Percentiles rank a stretch among this genome's conserved stretches.
Conservation (phyloP, 2,329 filamentous ascomycete genomes). For the Chalaropsis ovoidea region DNA sequence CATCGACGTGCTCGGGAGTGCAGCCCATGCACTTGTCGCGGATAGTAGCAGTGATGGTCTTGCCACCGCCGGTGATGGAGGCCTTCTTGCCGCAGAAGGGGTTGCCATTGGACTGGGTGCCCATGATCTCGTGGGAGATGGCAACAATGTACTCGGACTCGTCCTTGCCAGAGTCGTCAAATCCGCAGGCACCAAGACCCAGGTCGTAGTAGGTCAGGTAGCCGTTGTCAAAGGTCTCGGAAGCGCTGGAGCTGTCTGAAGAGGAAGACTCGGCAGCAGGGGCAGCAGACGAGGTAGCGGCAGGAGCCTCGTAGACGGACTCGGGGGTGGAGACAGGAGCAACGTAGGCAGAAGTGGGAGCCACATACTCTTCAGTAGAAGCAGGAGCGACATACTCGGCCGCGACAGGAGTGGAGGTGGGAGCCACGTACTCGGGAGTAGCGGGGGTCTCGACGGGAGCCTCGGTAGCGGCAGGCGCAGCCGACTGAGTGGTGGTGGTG, state of each 20-base stretch:
- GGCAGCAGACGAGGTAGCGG: conserved; percentile 22
- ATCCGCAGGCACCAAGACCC: conserved; percentile 60
- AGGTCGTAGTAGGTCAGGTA: conserved; percentile 66
- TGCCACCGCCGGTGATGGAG: conserved; percentile 51
- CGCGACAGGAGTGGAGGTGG: conserved; percentile 10
- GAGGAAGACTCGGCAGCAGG: conserved; percentile 19
- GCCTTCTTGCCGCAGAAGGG: conserved; percentile 60
- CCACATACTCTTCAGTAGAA: neutral
- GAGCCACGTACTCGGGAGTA: conserved; percentile 16
- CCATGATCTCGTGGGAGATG: conserved; percentile 56
- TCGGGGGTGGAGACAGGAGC: conserved; percentile 29
- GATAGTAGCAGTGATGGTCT: conserved; percentile 48
- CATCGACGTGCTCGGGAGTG: conserved; percentile 45
- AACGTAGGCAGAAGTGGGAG: conserved; percentile 15
- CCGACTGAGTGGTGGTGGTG: conserved; percentile 14
- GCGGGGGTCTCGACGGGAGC: conserved; percentile 29
- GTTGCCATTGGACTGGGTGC: conserved; percentile 53
- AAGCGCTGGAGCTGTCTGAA: conserved; percentile 26
- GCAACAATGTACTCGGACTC: conserved; percentile 54
- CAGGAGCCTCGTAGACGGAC: conserved; percentile 24
- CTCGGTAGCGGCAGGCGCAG: conserved; percentile 28
- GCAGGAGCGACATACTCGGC: neutral
- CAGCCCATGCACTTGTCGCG: conserved; percentile 72
- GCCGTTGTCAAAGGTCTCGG: conserved; percentile 40
- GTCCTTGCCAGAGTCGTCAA: conserved; percentile 49